phyloP scores from a whole-genome alignment of 768 basidiomycete genomes.

The Phaffia tasmanica region DNA sequence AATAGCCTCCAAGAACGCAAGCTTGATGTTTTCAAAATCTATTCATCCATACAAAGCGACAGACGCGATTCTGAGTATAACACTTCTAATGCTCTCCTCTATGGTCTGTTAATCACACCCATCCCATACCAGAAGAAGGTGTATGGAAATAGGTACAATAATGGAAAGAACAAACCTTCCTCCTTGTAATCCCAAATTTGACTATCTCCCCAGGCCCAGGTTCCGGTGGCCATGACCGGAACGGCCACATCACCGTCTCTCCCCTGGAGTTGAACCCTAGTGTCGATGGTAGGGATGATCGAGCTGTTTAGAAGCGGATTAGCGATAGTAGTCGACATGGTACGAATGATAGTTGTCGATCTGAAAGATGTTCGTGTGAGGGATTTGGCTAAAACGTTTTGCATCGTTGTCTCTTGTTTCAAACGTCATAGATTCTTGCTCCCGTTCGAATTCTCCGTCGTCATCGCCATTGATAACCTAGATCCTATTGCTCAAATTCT shows the following conservation, averaged over 20 bases:
- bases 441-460: too few relatives aligned
- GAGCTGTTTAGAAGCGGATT: background rate
- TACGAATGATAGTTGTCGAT: background rate
- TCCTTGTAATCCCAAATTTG: conserved; percentile 9
- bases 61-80: too few relatives aligned
- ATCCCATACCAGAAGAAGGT: too few relatives aligned
- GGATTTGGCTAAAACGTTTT: too few relatives aligned
- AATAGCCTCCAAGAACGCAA: background rate
- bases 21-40: conserved; percentile 8
- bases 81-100: too few relatives aligned
- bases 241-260: conserved; percentile 2
- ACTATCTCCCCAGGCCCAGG: conserved; percentile 17
- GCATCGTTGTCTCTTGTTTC: too few relatives aligned
- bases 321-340: background rate
- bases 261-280: background rate
- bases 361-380: too few relatives aligned
- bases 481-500: too few relatives aligned
- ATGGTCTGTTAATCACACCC: too few relatives aligned
- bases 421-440: too few relatives aligned
- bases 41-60: background rate
- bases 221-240: conserved; percentile 2
- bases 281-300: background rate
- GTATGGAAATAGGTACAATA: background rate
- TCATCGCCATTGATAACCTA: too few relatives aligned
- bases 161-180: background rate